phyloP scores from a whole-genome alignment of 164 flowering plant genomes.

The Amborella trichopoda region DNA sequence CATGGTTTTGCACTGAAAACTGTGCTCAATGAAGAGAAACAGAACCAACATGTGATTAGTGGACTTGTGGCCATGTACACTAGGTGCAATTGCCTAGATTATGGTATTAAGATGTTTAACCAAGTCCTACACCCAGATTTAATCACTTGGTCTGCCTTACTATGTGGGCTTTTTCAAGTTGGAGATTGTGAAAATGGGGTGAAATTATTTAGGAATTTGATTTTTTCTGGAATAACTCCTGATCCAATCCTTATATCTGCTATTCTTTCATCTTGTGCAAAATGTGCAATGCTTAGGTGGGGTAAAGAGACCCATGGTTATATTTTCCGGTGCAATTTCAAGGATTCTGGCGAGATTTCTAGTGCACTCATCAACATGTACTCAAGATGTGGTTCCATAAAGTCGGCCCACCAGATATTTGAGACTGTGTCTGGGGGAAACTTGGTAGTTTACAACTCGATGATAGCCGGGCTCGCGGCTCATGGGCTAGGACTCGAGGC shows the following conservation, averaged over 20 bases:
- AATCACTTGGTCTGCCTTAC: slow-evolving; percentile 66
- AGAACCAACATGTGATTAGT: slow-evolving; percentile 42
- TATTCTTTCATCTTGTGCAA: slow-evolving; percentile 44
- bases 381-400: slow-evolving; percentile 52
- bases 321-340: slow-evolving; percentile 40
- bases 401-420: slow-evolving; percentile 33
- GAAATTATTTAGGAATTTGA: slow-evolving; percentile 30
- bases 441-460: slow-evolving; percentile 41
- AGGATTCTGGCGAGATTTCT: slow-evolving; percentile 32
- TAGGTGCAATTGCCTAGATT: slow-evolving; percentile 38
- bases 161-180: slow-evolving; percentile 47
- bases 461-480: slow-evolving; percentile 50
- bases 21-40: slow-evolving; percentile 38
- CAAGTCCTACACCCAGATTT: slow-evolving; percentile 42
- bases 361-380: slow-evolving; percentile 75
- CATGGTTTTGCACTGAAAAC: slow-evolving; percentile 55
- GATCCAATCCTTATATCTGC: slow-evolving; percentile 45
- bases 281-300: slow-evolving; percentile 25
- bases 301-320: slow-evolving; percentile 62
- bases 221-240: slow-evolving; percentile 19
- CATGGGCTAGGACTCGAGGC: slow-evolving; percentile 40
- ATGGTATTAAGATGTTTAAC: slow-evolving; percentile 36
- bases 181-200: slow-evolving; percentile 36
- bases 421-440: slow-evolving; percentile 25
- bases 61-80: slow-evolving; percentile 71